phyloP scores from a whole-genome alignment of 2,329 filamentous ascomycete species.

The Aspergillus sp. region DNA sequence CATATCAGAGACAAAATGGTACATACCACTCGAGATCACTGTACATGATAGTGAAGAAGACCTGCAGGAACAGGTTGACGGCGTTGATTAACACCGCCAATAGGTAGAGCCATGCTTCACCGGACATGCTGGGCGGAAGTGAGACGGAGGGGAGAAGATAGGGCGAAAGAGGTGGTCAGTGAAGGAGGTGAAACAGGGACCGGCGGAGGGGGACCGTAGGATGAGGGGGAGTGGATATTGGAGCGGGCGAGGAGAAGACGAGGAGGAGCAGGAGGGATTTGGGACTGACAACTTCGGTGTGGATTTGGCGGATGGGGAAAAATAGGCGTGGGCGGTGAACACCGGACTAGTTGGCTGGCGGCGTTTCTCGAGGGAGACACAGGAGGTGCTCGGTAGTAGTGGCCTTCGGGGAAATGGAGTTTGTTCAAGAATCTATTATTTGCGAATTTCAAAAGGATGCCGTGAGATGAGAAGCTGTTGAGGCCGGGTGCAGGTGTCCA shows the following conservation, averaged over 20 bases:
- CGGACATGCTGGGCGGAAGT: slow-evolving; percentile 69
- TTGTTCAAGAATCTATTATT: not conserved
- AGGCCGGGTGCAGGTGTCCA: not conserved
- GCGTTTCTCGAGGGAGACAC: not conserved
- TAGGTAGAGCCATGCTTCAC: slow-evolving; percentile 97
- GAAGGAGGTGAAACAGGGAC: slow-evolving; percentile 9
- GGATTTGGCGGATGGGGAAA: slow-evolving; percentile 14
- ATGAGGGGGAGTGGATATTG: slow-evolving; percentile 16
- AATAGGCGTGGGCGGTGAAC: slow-evolving; percentile 18
- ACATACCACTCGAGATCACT: slow-evolving; percentile 97
- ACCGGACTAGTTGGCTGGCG: not conserved
- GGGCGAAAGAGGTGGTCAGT: slow-evolving; percentile 5
- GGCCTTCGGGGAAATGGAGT: not conserved
- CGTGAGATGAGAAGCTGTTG: not conserved
- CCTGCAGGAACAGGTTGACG: slow-evolving; percentile 99
- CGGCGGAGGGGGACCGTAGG: slow-evolving; percentile 4
- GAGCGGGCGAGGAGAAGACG: slow-evolving; percentile 9
- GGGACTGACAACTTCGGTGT: not conserved
- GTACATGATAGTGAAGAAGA: slow-evolving; percentile 99
- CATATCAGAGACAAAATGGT: not conserved
- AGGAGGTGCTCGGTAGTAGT: not conserved
- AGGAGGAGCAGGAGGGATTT: slow-evolving; percentile 19
- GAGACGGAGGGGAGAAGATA: slow-evolving; percentile 12
- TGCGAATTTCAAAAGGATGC: not conserved
- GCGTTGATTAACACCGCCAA: slow-evolving; percentile 98